Conservation (phyloP, 2,329 filamentous ascomycete genomes). For the Simplicillium sp. region DNA sequence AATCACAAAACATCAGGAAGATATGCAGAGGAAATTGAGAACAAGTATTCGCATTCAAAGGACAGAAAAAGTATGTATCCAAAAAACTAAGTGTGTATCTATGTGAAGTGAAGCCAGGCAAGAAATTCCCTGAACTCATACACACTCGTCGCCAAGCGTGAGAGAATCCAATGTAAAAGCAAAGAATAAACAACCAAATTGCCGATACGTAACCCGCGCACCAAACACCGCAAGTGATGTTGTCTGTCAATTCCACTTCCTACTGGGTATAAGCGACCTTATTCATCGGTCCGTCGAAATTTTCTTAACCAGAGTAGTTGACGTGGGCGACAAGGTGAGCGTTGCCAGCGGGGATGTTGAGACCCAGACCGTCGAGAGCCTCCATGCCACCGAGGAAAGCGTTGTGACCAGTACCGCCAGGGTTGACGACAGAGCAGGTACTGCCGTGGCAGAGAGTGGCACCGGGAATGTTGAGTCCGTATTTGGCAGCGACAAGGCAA, state of each 20-base stretch:
- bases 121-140: too few relatives aligned
- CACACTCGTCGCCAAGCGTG: too few relatives aligned
- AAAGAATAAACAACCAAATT: conserved; percentile 4
- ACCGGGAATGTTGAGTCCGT: conserved; percentile 19
- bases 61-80: too few relatives aligned
- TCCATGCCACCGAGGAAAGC: conserved; percentile 28
- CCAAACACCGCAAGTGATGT: not conserved
- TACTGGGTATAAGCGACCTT: too few relatives aligned
- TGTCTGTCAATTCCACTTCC: not conserved
- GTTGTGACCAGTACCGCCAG: conserved; percentile 23
- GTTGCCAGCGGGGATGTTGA: conserved; percentile 23
- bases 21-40: too few relatives aligned
- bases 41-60: too few relatives aligned
- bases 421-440: conserved; percentile 31
- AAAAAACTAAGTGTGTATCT: too few relatives aligned
- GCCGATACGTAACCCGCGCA: not conserved
- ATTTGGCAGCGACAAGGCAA: conserved; percentile 31
- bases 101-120: too few relatives aligned
- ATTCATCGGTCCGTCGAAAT: too few relatives aligned
- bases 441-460: conserved; percentile 24
- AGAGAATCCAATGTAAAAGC: not conserved
- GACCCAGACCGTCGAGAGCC: conserved; percentile 26
- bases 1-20: too few relatives aligned
- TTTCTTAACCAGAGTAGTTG: conserved; percentile 12
- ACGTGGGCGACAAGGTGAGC: conserved; percentile 20